Conservation (phyloP, 2,329 filamentous ascomycete species). For the Alternaria ethzedia region DNA sequence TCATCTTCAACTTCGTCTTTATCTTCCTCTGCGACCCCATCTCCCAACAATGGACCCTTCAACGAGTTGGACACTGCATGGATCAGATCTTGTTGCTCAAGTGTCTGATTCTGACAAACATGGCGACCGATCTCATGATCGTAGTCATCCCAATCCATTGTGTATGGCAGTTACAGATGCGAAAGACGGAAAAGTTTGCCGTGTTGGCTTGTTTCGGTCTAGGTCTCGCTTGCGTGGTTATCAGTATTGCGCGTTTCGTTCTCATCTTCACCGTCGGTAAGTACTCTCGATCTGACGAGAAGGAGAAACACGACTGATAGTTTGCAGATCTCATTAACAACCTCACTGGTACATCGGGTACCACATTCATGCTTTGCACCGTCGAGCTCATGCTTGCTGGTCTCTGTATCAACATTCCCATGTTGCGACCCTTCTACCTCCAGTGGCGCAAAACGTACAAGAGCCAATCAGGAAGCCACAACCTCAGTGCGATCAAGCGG, state of each 20-base stretch:
- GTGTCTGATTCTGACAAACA: conserved; percentile 24
- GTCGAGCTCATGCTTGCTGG: conserved; percentile 31
- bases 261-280: conserved; percentile 25
- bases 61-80: conserved; percentile 29
- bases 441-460: conserved; percentile 28
- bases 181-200: conserved; percentile 31
- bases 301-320: not conserved
- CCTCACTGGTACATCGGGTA: conserved; percentile 28
- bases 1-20: conserved; percentile 31
- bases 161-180: conserved; percentile 30
- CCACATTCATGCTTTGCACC: conserved; percentile 30
- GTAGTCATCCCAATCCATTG: conserved; percentile 20
- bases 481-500: conserved; percentile 7
- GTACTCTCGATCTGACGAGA: not conserved
- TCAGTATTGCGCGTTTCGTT: conserved; percentile 31
- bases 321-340: conserved; percentile 24
- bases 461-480: conserved; percentile 9
- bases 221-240: conserved; percentile 24
- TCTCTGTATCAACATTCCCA: conserved; percentile 32
- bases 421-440: conserved; percentile 30
- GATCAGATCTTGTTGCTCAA: conserved; percentile 30
- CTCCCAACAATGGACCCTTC: conserved; percentile 28
- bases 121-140: conserved; percentile 25
- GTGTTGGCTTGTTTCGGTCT: conserved; percentile 29
- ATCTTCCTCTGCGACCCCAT: conserved; percentile 33